Base-by-base conservation (phyloP, 2,329 filamentous ascomycete genomes). In the Berkeleyomyces rouxiae region DNA sequence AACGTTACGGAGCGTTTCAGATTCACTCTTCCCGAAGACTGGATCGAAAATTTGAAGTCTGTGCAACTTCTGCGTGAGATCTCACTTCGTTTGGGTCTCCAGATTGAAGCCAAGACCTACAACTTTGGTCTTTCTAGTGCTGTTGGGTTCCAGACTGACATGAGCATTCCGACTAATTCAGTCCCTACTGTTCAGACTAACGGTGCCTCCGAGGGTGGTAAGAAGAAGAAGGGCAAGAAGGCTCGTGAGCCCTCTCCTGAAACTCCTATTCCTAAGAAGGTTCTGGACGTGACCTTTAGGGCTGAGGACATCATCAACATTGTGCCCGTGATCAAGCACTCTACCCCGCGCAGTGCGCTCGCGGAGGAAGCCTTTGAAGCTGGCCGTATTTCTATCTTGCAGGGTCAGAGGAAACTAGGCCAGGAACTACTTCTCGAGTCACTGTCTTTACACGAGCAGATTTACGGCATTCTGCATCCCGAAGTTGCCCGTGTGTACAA, bases 401-500 rank as follows among this genome's bases (percentile, higher is more conserved):
- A 97, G 72, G 87, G 89, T 71, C 90, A 99, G 77, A 92, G 88
- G 76, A 93, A 96, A 75, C 83, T 99, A 55, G 93, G 93, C 47
- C 91, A 96, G 74, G 93, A 99, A 74, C 81, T 99, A 63, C 82
- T 99, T 39, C 78, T 97, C n/a, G 93, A 99, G 74, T 96, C 91
- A 44, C 77, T 99, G 65, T 96, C 93, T 55, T 78, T 99, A 51
- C 92, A 99, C 70, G 93, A 99, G 78, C 93, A 99, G 74, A 97
- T 99, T 68, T 99, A 99, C 70, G 93, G 93, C 65, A 95, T 97
- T 63, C 80, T 99, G 36, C 93, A 99, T 72, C 91, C 93, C 1
- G 93, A 99, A 75, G 92, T 97, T 65, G 93, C 92, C 57, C 85
- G 91, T 67, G 87, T 95, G 37, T 99, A 99, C 78, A 92, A 96